These are phyloP conservation scores for Myxozyma vanderwaltii DNA, from an alignment of 805 yeast species.

Conservation along the genomic window DNA sequence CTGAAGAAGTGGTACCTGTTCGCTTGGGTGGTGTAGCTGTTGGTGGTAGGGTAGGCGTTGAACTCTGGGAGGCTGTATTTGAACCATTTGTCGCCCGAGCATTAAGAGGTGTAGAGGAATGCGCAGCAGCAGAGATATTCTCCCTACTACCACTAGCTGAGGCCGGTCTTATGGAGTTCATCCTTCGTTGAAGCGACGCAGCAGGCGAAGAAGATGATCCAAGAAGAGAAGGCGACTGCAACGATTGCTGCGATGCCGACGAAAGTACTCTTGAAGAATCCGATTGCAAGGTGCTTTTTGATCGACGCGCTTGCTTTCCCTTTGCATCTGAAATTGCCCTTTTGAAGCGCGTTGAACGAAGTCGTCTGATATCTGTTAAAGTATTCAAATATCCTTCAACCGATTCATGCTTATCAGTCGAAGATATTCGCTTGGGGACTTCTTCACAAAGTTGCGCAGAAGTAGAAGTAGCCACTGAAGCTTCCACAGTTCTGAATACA, in stretches of 20 bases:
- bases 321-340: slow-evolving; percentile 48
- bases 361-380: slow-evolving; percentile 71
- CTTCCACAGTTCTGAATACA: slow-evolving; percentile 37
- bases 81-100: not conserved
- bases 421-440: slow-evolving; percentile 11
- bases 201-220: not conserved
- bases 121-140: not conserved
- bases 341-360: slow-evolving; percentile 72
- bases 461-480: not conserved
- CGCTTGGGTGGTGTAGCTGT: not conserved
- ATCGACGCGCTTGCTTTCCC: slow-evolving; percentile 61
- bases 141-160: not conserved
- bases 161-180: not conserved
- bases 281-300: slow-evolving; percentile 48
- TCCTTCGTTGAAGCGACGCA: not conserved
- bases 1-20: slow-evolving; percentile 3
- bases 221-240: not conserved
- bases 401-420: slow-evolving; percentile 28
- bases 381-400: slow-evolving; percentile 59
- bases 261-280: not conserved
- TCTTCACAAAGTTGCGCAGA: not conserved
- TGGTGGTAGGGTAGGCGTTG: not conserved
- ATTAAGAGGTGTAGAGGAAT: not conserved
- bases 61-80: not conserved
- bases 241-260: slow-evolving; percentile 2